Evolutionary conservation across 352 stramenopile genomes (phyloP).

Genomic region (Phytophthora fragariaefolia): DNA sequence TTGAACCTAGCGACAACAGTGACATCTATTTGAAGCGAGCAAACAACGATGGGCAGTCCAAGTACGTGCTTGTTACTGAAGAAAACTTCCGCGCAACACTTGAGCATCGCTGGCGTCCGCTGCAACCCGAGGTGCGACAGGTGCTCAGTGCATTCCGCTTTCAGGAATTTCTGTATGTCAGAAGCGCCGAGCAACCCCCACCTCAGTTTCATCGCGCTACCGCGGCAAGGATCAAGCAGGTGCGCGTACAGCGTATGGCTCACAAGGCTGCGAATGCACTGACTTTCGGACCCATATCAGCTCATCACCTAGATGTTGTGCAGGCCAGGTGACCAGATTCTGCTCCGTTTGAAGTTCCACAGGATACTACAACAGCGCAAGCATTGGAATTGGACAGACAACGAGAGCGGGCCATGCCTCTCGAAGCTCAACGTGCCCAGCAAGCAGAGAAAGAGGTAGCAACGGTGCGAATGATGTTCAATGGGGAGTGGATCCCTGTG

Average conservation of each 20-base stretch:
- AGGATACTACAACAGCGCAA: constrained; percentile 9
- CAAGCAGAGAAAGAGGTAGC: not conserved
- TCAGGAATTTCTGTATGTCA: constrained; percentile 7
- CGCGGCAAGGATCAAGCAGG: not conserved
- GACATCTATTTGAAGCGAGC: constrained; percentile 4
- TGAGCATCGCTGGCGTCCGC: constrained; percentile 3
- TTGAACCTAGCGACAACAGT: not conserved
- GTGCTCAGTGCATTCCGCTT: not conserved
- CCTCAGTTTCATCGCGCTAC: constrained; percentile 13
- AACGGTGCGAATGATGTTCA: not conserved
- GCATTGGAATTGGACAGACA: constrained; percentile 8
- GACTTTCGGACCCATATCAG: constrained; percentile 3
- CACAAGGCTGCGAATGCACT: constrained; percentile 5
- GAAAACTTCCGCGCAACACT: constrained; percentile 1
- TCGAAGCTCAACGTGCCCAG: not conserved
- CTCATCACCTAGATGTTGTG: constrained; percentile 10
- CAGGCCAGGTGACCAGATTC: not conserved
- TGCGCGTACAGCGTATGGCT: not conserved
- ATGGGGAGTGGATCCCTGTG: constrained; percentile 6
- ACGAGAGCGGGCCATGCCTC: not conserved
- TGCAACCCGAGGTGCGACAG: not conserved
- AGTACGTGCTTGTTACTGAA: not conserved
- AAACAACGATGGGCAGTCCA: constrained; percentile 6
- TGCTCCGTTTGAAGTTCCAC: constrained; percentile 2
- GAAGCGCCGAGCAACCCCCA: not conserved